phyloP scores from a whole-genome alignment of 306 rosid genomes.

The Trifolium fragiferum region DNA sequence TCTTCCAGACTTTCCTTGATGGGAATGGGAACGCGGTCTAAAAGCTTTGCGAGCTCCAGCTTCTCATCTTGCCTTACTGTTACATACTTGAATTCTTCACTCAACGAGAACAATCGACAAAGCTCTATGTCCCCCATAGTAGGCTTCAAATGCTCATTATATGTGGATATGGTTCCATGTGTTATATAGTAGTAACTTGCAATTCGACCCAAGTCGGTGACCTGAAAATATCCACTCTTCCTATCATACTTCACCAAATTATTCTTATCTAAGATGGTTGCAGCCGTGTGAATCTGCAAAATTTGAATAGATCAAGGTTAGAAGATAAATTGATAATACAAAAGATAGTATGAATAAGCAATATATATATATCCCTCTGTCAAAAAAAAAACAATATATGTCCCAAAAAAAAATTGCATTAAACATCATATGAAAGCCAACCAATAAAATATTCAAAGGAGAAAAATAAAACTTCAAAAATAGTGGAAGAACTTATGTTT shows the following conservation, averaged over 20 bases:
- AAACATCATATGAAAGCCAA: conserved; percentile 17
- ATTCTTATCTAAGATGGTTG: conserved; percentile 32
- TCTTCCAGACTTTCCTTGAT: conserved; percentile 88
- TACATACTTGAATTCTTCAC: background rate
- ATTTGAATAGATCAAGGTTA: conserved; percentile 37
- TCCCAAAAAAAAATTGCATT: background rate
- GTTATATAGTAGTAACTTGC: conserved; percentile 88
- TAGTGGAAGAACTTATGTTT: background rate
- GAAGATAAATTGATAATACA: background rate
- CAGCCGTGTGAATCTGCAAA: conserved; percentile 84
- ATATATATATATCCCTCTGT: too few species aligned
- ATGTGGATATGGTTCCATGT: conserved; percentile 77
- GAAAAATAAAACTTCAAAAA: background rate
- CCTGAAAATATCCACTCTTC: conserved; percentile 53
- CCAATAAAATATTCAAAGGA: background rate
- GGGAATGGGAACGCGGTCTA: conserved; percentile 86
- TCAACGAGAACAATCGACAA: background rate
- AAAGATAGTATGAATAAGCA: background rate
- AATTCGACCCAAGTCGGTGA: conserved; percentile 91
- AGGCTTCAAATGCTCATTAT: conserved; percentile 85
- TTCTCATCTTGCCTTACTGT: background rate
- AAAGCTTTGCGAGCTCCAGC: conserved; percentile 60
- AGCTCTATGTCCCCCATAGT: conserved; percentile 59
- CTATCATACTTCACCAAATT: background rate
- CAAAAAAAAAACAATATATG: too few species aligned